phyloP scores from a whole-genome alignment of 306 rosid species.

The Hippophae gyantsensis region DNA sequence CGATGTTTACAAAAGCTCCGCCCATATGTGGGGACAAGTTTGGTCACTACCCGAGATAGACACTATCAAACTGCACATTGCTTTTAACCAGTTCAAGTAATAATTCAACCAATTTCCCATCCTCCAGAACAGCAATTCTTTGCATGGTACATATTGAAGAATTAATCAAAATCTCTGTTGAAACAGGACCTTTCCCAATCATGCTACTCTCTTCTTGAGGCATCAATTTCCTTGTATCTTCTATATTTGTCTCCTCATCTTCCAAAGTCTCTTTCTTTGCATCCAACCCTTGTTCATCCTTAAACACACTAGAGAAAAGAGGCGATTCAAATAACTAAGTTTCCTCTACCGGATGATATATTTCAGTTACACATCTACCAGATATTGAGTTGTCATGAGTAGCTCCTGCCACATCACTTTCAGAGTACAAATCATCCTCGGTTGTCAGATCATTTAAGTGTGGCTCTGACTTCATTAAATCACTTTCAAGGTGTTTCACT shows the following conservation, averaged over 20 bases:
- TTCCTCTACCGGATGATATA: constrained; percentile 73
- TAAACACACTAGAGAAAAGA: constrained; percentile 19
- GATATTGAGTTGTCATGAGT: constrained; percentile 28
- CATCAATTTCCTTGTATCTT: constrained; percentile 33
- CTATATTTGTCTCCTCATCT: constrained; percentile 33
- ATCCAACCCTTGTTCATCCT: constrained; percentile 35
- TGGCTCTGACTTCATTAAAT: constrained; percentile 29
- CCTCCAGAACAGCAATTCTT: constrained; percentile 91
- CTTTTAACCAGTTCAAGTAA: constrained; percentile 88
- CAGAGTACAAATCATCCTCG: constrained; percentile 33
- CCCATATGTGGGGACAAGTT: constrained; percentile 95
- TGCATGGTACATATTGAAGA: constrained; percentile 98
- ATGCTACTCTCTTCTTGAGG: constrained; percentile 40
- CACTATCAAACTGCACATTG: constrained; percentile 86
- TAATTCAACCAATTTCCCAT: constrained; percentile 71
- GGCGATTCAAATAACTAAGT: constrained; percentile 62
- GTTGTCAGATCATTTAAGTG: constrained; percentile 18
- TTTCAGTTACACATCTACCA: constrained; percentile 27
- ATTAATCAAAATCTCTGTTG: constrained; percentile 67
- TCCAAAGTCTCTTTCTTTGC: constrained; percentile 24
- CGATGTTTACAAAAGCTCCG: constrained; percentile 88
- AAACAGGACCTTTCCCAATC: constrained; percentile 39
- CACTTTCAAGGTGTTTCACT: constrained; percentile 34
- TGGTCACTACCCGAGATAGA: constrained; percentile 76
- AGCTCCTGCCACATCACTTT: constrained; percentile 15